phyloP scores from a whole-genome alignment of 2,329 filamentous ascomycete species.

The Colletotrichum brevisporum region DNA sequence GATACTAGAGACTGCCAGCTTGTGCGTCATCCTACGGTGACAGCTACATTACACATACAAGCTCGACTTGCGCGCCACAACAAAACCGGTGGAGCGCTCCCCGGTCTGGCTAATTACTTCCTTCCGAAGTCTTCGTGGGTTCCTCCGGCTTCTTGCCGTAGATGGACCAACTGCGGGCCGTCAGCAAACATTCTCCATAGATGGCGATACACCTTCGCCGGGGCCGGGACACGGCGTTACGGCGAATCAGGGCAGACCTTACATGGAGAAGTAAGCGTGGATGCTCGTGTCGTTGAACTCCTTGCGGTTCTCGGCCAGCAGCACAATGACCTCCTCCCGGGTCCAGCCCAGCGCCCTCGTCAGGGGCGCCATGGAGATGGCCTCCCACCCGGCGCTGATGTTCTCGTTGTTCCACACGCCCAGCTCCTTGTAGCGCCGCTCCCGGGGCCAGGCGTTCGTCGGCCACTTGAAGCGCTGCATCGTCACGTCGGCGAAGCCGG shows the following conservation, averaged over 20 bases:
- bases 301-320: neutral
- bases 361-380: neutral
- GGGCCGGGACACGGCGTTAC: too few species aligned
- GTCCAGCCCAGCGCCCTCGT: constrained; percentile 6
- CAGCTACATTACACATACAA: too few species aligned
- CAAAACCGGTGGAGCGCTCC: too few species aligned
- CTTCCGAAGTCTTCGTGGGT: too few species aligned
- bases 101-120: too few species aligned
- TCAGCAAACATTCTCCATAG: too few species aligned
- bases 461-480: constrained; percentile 22
- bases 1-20: too few species aligned
- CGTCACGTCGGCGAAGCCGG: neutral
- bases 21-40: too few species aligned
- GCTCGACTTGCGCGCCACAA: too few species aligned
- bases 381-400: neutral
- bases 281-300: constrained; percentile 3
- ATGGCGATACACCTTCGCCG: too few species aligned
- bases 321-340: neutral
- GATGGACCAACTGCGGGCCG: neutral
- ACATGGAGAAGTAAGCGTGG: constrained; percentile 14
- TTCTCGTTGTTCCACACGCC: constrained; percentile 15
- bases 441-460: constrained; percentile 1
- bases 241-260: neutral
- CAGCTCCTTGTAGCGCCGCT: neutral
- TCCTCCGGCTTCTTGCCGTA: constrained; percentile 4